Conservation (phyloP, 2,329 filamentous ascomycete species). For the Stemphylium beticola region DNA sequence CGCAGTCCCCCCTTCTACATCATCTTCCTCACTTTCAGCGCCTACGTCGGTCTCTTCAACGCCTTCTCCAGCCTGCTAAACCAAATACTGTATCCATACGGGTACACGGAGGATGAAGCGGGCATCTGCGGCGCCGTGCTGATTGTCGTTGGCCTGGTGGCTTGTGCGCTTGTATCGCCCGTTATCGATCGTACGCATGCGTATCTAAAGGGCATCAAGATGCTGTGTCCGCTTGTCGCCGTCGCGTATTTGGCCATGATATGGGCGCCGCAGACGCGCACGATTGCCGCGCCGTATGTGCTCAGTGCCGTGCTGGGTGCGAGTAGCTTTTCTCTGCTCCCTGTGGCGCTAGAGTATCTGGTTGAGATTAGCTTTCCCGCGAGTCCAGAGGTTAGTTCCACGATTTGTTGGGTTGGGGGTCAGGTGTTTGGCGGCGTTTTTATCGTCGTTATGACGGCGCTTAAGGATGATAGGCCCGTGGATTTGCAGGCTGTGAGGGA, state of each 20-base stretch:
- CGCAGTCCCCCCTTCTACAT: slow-evolving; percentile 77
- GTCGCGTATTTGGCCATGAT: slow-evolving; percentile 77
- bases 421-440: slow-evolving; percentile 87
- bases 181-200: slow-evolving; percentile 84
- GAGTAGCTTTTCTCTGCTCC: slow-evolving; percentile 78
- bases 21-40: slow-evolving; percentile 76
- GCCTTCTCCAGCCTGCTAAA: slow-evolving; percentile 85
- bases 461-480: slow-evolving; percentile 56
- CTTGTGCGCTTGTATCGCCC: slow-evolving; percentile 77
- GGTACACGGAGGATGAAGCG: slow-evolving; percentile 80
- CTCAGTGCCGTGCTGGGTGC: slow-evolving; percentile 80
- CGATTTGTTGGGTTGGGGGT: slow-evolving; percentile 83
- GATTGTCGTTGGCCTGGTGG: slow-evolving; percentile 84
- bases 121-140: slow-evolving; percentile 89
- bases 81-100: slow-evolving; percentile 87
- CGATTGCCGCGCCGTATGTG: slow-evolving; percentile 72
- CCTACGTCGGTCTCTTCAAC: slow-evolving; percentile 95
- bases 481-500: slow-evolving; percentile 39
- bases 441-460: slow-evolving; percentile 79
- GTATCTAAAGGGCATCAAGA: slow-evolving; percentile 75
- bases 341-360: slow-evolving; percentile 83
- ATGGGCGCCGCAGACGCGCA: slow-evolving; percentile 73
- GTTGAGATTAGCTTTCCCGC: slow-evolving; percentile 88
- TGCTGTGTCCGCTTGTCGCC: slow-evolving; percentile 76
- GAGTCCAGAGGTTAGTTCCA: slow-evolving; percentile 82